Percentiles rank a stretch among this genome's conserved stretches.
These are phyloP conservation scores for Dactylellina haptotyla DNA, from an alignment of 2,329 filamentous ascomycete species.

Conservation along the genomic window DNA sequence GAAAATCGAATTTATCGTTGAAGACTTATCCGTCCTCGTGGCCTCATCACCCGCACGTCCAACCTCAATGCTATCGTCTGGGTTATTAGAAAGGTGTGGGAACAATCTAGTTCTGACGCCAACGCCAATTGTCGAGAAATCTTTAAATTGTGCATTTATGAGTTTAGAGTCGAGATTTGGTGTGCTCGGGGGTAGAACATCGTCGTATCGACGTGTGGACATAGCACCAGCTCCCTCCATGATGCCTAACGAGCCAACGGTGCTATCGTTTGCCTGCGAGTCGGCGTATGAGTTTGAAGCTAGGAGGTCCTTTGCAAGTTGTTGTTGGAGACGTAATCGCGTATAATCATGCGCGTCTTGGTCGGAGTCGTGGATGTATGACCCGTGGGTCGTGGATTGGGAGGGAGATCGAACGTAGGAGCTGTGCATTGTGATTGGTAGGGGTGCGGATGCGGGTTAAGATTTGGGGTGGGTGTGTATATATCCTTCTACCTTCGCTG, in stretches of 20 bases:
- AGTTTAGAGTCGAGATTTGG: constrained; percentile 39
- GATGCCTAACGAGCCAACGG: constrained; percentile 35
- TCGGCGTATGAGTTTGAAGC: constrained; percentile 5
- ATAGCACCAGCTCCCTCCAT: constrained; percentile 45
- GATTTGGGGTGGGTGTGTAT: background rate
- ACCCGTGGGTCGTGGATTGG: constrained; percentile 41
- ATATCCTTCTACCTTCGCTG: constrained; percentile 11
- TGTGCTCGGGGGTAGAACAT: constrained; percentile 34
- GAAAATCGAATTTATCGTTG: constrained; percentile 33
- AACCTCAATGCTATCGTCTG: constrained; percentile 44
- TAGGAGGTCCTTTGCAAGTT: constrained; percentile 30
- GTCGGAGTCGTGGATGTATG: constrained; percentile 48
- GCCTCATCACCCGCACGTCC: constrained; percentile 42
- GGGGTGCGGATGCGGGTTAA: background rate
- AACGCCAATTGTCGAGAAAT: constrained; percentile 48
- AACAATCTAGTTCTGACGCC: constrained; percentile 39
- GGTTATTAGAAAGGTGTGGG: constrained; percentile 41
- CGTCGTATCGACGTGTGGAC: constrained; percentile 43
- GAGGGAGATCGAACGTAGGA: constrained; percentile 38
- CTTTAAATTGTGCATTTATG: constrained; percentile 47
- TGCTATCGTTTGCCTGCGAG: constrained; percentile 33
- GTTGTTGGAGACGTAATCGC: constrained; percentile 43
- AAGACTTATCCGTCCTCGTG: constrained; percentile 44
- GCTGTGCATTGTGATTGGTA: constrained; percentile 34
- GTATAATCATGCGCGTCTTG: constrained; percentile 51